These are phyloP conservation scores for Mrakia frigida DNA, from an alignment of 768 basidiomycete species.

Conservation along the genomic window DNA sequence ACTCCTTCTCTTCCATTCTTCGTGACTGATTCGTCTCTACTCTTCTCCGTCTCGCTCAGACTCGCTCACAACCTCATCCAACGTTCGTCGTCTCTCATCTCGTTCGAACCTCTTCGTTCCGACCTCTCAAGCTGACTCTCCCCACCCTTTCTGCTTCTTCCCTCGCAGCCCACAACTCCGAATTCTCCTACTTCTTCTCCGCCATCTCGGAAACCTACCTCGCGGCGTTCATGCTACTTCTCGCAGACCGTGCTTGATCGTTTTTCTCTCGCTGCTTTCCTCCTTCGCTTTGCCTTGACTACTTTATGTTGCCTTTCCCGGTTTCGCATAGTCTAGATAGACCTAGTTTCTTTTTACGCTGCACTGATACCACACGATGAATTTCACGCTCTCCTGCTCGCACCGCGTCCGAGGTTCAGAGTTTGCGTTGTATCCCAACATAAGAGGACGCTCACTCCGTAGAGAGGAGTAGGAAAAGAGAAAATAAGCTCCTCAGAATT, in stretches of 20 bases:
- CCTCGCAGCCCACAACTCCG: conserved; percentile 63
- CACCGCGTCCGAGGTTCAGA: too few relatives aligned
- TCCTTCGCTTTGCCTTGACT: too few relatives aligned
- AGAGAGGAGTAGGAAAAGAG: too few relatives aligned
- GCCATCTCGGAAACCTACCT: conserved; percentile 68
- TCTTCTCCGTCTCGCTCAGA: conserved; percentile 35
- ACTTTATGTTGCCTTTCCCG: too few relatives aligned
- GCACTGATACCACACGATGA: too few relatives aligned
- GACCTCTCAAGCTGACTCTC: not conserved
- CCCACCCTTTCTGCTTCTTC: conserved; percentile 5
- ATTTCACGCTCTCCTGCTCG: too few relatives aligned
- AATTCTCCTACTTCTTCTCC: conserved; percentile 92
- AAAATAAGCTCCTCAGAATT: too few relatives aligned
- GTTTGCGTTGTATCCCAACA: too few relatives aligned
- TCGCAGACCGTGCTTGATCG: conserved; percentile 31
- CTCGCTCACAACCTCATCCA: conserved; percentile 68
- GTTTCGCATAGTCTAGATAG: too few relatives aligned
- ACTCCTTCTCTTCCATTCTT: not conserved
- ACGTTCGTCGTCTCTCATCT: conserved; percentile 41
- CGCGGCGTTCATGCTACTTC: not conserved
- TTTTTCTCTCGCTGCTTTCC: too few relatives aligned
- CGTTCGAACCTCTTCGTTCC: conserved; percentile 69
- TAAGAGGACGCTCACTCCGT: too few relatives aligned
- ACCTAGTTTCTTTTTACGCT: too few relatives aligned
- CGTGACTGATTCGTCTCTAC: not conserved